Base-by-base conservation (phyloP, 1,139 yeast species). In the Yamadazyma atlantica region DNA sequence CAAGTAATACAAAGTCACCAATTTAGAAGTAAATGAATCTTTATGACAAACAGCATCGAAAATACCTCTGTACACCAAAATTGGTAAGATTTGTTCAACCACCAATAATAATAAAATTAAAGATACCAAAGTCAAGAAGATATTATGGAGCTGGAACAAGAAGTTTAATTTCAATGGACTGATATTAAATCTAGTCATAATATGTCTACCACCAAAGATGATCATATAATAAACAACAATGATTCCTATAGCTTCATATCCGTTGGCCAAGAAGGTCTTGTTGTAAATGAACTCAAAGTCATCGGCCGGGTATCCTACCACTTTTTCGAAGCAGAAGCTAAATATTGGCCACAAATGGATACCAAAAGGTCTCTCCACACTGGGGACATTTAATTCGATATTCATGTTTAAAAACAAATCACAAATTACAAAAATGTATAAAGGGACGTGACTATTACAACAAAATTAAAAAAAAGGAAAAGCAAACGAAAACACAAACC, bases 301-400 rank as follows among this genome's bases (percentile, higher is more conserved):
- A 43, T 82, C 82, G 30, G 95, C 94, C 2, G 78, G 70, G 56
- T 78, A 80, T 28, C 88, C 90, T 32, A 67, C 62, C 24, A 74
- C 54, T 36, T 55, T 41, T 43, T 72, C 76, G 52, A 81, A 82
- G 19, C 66, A 66, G 46, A 66, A 66, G 55, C 82, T 79, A 62
- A 92, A 88, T 43, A 90, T 66, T 22, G 95, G 95, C 96, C 96
- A 92, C 46, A 92, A 71, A 54, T 85, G 77, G 38, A 92, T 48
- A 35, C 98, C 98, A 62, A 90, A 92, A 13, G 97, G 97, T 45
- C 87, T 75, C 37, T 85, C 85, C 38, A 88, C 56, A 29, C 84
- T 67, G 30, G 97, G 97, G 32, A 42, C 37, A 16, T 42, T 38
- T 16, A 57, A 23, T 41, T 55, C 55, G 17, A 57, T 4, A 10